Base-by-base conservation (phyloP, 768 basidiomycete species). In the Daedaleopsis nitida region DNA sequence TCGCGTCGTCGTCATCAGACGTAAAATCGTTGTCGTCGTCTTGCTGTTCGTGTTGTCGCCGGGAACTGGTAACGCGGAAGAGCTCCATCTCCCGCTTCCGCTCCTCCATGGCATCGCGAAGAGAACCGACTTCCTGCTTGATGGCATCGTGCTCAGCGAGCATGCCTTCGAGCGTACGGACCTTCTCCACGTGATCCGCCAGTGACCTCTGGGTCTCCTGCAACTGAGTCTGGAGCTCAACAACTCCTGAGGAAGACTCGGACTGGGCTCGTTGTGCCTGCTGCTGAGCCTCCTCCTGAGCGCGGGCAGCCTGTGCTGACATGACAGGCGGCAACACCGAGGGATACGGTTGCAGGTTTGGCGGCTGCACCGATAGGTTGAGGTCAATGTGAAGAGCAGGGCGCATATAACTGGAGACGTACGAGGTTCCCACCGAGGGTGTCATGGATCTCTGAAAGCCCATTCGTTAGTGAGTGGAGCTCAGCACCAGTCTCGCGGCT, bases 401-500 rank as follows among this genome's bases (percentile, higher is more conserved):
- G 58, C 48, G 37, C 11, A 45, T 35, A 52, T 11, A 21, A 44
- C 45, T 5, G n/a, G 23, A 19, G 32, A 81, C 88, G 63, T 59
- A 95, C 94, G 69, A 91, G 67, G 38, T 85, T 82, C 2, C 96
- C 96, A 37, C 91, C 90, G 6, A 99, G 78, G 0, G 92, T 94
- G 66, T 97, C 94, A 61, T 93, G 89, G 47, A 98, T 92, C n/a
- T 97, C 94, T 44, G 79, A 84, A 85, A 99, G 92, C 5, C 91
- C 82, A 13, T 83, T 83, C 16, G 84, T 88, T 35, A 98, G 76
- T 0, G 84, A 84, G 63, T 87, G 85, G 4, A 99, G 79, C 70
- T 98, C 96, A 0, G 87, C 81, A 14, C 93, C 92, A 0, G 96
- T 97, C 70, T 98, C 96, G 17, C 93, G 86, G 69, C 92, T 94